Base-by-base conservation (phyloP, 2,329 filamentous ascomycete species). In the Zalaria sp. region DNA sequence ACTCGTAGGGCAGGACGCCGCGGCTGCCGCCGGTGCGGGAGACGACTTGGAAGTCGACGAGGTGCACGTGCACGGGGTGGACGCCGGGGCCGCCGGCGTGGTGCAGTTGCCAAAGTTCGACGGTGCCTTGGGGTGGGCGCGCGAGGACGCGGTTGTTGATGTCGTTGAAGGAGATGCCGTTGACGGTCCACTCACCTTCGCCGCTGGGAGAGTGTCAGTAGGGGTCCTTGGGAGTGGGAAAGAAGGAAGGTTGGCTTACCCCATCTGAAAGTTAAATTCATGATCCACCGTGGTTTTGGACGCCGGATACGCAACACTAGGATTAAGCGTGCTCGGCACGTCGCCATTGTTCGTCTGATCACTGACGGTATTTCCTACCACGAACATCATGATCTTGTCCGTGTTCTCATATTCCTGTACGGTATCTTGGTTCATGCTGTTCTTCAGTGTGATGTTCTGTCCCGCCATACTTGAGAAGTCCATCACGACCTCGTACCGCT, bases 401-500 rank as follows among this genome's bases (percentile, higher is more conserved):
- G 68, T 77, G 44, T 68, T 64, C 2, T 59, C 55, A 51, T 66
- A 77, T 49, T 74, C 71, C 10, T 61, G 53, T 43, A 70, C 67
- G 3, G 61, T 43, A 51, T 51, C 49, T 52, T 55, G 42, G 43
- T 47, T 26, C 52, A 44, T 38, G 18, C 11, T 10, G 29, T 47
- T 47, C n/a, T 42, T 41, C 27, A 47, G 9, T 5, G 45, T 54
- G 31, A 59, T 44, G 46, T 69, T 72, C 52, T 72, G 59, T 34
- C 69, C 69, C 1, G 59, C 59, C 46, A 61, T 70, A 3, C 51
- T 44, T 8, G 65, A 53, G 49, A 78, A 78, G 56, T 78, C 73
- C 41, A 77, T 56, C 18, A 77, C 60, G 26, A 77, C 58, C 48
- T 78, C 74, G 48, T 71, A 78, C 3, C 74, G 65, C 51, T 77